Base-by-base conservation (phyloP, 176 grass and related monocot species). In the Ananas comosus region DNA sequence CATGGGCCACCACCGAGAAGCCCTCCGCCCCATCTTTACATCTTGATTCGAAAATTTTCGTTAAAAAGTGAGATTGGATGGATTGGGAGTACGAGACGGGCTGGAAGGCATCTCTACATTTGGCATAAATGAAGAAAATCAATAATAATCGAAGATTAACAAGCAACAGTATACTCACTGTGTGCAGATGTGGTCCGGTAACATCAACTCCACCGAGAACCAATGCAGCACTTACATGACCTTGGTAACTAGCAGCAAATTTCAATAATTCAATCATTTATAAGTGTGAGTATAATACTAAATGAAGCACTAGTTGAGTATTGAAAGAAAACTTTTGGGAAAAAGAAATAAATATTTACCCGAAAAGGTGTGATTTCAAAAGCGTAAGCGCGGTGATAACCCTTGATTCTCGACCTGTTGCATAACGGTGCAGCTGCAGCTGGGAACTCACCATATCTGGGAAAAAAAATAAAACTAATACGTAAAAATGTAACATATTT, bases 371-470 rank as follows among this genome's bases (percentile, higher is more conserved):
- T 48, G 94, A 86, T 70, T 99, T 99, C 67, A 99, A 56, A 70
- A 93, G 76, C 57, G 89, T 91, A 82, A 93, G 89, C 53, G 89
- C 72, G 23, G 94, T 99, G 12, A 99, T 74, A 28, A 99, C 94
- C 68, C 94, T 87, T 27, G 94, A 99, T 71, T 99, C 94, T 11
- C 89, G 84, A 50, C 94, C 73, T 51, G 94, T 99, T 70, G 89
- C 89, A 82, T 93, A 99, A 75, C 84, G 86, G 80, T 99, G 89
- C 68, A 99, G 87, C 68, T 91, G 79, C 68, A 97, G 78, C 66
- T 97, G 86, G 56, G 89, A 97, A 75, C 89, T 97, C 21, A 97
- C 89, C 93, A 97, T 97, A 72, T 96, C 92, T 96, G 49, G 0
- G 61, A 64, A 63, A 51, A 51, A 71, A 47, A 51, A 51, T 9